Evolutionary conservation across 352 stramenopile genomes (phyloP), one percentile per base, ranked within the genome.

Genomic region (Pythium sp.): DNA sequence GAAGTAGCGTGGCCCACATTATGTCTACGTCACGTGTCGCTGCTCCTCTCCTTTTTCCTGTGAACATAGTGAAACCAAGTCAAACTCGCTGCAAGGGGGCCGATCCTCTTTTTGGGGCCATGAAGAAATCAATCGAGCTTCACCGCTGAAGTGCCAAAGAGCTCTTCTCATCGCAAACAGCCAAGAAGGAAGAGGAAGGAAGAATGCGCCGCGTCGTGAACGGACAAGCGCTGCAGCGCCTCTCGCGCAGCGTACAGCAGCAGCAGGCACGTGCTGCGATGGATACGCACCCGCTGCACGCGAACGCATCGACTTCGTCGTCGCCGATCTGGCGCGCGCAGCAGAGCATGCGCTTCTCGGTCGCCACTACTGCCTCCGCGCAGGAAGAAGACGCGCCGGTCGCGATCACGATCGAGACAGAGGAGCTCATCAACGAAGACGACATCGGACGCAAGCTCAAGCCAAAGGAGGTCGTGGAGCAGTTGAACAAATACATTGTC

Each of bases 401-500:
- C 4, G 26, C 76, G 20, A 77, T 86, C 22, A 70, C 74, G 53
- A 62, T 71, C 38, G 66, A 75, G 1, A 56, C 55, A 4, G 64
- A 71, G 4, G 69, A 76, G 6, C 58, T 74, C 15, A 38, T 67
- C 14, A 65, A 34, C 1, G 73, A 68, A 2, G 75, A 84, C 59
- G 86, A 93, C 9, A 90, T 94, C 26, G 86, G 86, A 18, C 86
- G 86, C 68, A 92, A 94, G 68, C 78, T 97, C 56, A 97, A 96
- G 76, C 95, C 94, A 11, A 81, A 86, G 14, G 90, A 99, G 69
- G 94, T 99, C 47, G 96, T 99, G 24, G 79, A 89, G 54, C 86
- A 97, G 78, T 82, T 99, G 30, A 95, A 99, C 83, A 97, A 97
- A 77, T 97, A 99, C 79, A 99, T 99, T 75, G 96, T 99, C 20